Percentiles rank a stretch among this genome's conserved stretches.
phyloP scores from a whole-genome alignment of 768 basidiomycete genomes.

The Amanita brunnescens region DNA sequence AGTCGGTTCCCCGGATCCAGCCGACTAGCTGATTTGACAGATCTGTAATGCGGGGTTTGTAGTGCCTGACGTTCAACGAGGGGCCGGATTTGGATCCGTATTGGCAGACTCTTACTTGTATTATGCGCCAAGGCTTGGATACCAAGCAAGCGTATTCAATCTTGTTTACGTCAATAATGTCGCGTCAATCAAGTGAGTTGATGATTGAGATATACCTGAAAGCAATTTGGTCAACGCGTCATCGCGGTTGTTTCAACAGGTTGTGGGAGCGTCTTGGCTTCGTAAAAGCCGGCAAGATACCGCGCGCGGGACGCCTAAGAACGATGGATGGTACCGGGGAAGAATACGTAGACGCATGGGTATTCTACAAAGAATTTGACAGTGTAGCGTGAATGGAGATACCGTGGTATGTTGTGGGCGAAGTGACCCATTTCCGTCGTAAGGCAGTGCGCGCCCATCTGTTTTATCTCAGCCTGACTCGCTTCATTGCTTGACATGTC shows the following conservation, averaged over 20 bases:
- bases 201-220: conserved; percentile 1
- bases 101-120: conserved; percentile 74
- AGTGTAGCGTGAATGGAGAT: conserved; percentile 17
- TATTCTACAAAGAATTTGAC: conserved; percentile 74
- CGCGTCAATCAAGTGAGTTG: conserved; percentile 61
- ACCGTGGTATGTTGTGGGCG: neutral
- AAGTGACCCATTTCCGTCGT: neutral
- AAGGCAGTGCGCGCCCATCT: neutral
- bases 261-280: conserved; percentile 86
- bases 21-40: conserved; percentile 23
- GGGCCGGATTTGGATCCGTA: conserved; percentile 55
- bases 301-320: conserved; percentile 63
- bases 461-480: neutral
- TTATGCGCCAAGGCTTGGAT: conserved; percentile 74
- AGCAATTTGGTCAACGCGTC: neutral
- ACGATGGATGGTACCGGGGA: conserved; percentile 63
- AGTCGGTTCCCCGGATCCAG: neutral
- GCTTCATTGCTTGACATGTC: neutral
- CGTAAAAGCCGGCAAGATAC: conserved; percentile 67
- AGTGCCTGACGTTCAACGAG: conserved; percentile 54
- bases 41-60: conserved; percentile 91
- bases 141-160: conserved; percentile 80
- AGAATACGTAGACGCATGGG: conserved; percentile 83
- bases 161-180: conserved; percentile 82
- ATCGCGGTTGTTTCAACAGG: conserved; percentile 17